These are phyloP conservation scores for Spergularia bocconei DNA, from an alignment of 148 eudicot genomes.

Conservation along the genomic window DNA sequence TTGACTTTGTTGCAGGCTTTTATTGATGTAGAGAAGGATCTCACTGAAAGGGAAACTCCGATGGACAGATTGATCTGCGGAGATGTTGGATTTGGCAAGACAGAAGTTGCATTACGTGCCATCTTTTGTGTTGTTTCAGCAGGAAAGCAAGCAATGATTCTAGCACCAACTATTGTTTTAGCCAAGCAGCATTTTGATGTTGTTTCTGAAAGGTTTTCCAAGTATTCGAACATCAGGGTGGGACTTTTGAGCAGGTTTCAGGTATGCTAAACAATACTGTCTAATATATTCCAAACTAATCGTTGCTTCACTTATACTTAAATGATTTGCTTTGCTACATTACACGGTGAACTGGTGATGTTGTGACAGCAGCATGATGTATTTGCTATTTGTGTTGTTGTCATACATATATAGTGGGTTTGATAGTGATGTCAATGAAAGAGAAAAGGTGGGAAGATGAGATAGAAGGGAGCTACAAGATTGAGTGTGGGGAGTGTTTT, in stretches of 20 bases:
- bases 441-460: too few relatives aligned
- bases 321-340: not conserved
- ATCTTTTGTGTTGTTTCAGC: conserved; percentile 84
- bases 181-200: conserved; percentile 95
- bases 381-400: not conserved
- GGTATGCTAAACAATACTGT: conserved; percentile 37
- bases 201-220: conserved; percentile 72
- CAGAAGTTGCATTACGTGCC: conserved; percentile 97
- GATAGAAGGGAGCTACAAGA: too few relatives aligned
- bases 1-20: conserved; percentile 71
- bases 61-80: conserved; percentile 98
- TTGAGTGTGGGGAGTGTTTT: too few relatives aligned
- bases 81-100: conserved; percentile 98
- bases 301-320: not conserved
- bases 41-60: conserved; percentile 91
- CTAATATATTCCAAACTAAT: conserved; percentile 1
- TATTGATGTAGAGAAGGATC: conserved; percentile 89
- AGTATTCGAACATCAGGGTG: conserved; percentile 56
- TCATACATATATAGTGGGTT: not conserved
- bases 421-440: too few relatives aligned
- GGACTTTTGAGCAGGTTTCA: conserved; percentile 97
- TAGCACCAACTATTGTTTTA: conserved; percentile 94
- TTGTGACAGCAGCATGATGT: not conserved
- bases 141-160: conserved; percentile 95
- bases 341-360: not conserved